Percentiles rank a stretch among this genome's conserved stretches.
phyloP scores from a whole-genome alignment of 2,329 filamentous ascomycete species.

The Fragosphaeria purpurea region DNA sequence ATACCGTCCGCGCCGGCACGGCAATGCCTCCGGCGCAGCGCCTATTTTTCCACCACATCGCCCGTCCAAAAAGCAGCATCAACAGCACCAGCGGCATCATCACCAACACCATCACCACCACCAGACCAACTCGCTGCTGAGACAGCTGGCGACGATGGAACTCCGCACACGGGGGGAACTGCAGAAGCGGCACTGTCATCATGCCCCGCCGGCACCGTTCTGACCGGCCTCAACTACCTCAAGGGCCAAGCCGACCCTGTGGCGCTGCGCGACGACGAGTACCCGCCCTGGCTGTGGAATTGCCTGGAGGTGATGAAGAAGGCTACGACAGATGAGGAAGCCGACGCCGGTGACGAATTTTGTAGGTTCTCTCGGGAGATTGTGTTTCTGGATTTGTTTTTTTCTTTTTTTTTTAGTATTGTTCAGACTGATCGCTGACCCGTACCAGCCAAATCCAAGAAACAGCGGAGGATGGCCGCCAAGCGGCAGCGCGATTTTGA shows the following conservation, averaged over 20 bases:
- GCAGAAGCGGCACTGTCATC: slow-evolving; percentile 29
- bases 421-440: neutral
- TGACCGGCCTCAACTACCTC: slow-evolving; percentile 67
- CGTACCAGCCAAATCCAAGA: slow-evolving; percentile 67
- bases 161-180: slow-evolving; percentile 15
- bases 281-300: slow-evolving; percentile 72
- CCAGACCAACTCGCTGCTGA: slow-evolving; percentile 4
- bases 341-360: slow-evolving; percentile 61
- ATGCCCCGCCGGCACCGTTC: slow-evolving; percentile 56
- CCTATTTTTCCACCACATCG: slow-evolving; percentile 29
- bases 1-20: slow-evolving; percentile 15
- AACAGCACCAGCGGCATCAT: slow-evolving; percentile 8
- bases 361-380: slow-evolving; percentile 45
- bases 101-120: slow-evolving; percentile 7
- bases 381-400: neutral
- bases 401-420: neutral
- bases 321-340: slow-evolving; percentile 32
- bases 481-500: slow-evolving; percentile 51
- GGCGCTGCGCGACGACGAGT: slow-evolving; percentile 63
- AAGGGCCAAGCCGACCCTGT: slow-evolving; percentile 66
- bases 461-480: slow-evolving; percentile 61
- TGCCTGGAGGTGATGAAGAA: slow-evolving; percentile 56
- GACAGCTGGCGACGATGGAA: slow-evolving; percentile 16
- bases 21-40: slow-evolving; percentile 9
- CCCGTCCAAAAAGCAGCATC: slow-evolving; percentile 22